Percentiles rank a stretch among this genome's conserved stretches.
phyloP scores from a whole-genome alignment of 179 eudicot genomes.

The Amaranthus tricolor region DNA sequence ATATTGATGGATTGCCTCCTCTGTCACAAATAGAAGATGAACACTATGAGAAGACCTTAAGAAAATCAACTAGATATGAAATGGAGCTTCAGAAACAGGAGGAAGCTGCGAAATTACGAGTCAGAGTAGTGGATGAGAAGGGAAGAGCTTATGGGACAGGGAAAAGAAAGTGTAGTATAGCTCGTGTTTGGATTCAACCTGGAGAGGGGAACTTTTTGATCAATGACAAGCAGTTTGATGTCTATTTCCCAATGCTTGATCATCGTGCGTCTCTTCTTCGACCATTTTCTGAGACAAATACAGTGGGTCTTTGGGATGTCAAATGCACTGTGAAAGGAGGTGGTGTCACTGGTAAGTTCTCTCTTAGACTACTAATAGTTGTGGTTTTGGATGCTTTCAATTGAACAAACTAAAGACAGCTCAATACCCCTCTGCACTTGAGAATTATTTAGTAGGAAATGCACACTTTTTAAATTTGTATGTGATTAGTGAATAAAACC shows the following conservation, averaged over 20 bases:
- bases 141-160: slow-evolving; percentile 99
- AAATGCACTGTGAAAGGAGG: slow-evolving; percentile 97
- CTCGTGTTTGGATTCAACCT: slow-evolving; percentile 94
- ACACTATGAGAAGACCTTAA: slow-evolving; percentile 59
- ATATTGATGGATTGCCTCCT: slow-evolving; percentile 81
- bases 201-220: slow-evolving; percentile 78
- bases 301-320: slow-evolving; percentile 85
- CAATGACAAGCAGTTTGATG: slow-evolving; percentile 88
- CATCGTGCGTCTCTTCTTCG: slow-evolving; percentile 96
- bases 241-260: slow-evolving; percentile 93
- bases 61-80: slow-evolving; percentile 64
- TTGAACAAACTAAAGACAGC: not conserved
- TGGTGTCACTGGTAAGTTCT: slow-evolving; percentile 70
- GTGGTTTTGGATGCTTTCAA: not conserved
- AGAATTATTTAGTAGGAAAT: not conserved
- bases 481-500: not conserved
- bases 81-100: slow-evolving; percentile 87
- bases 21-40: slow-evolving; percentile 67
- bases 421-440: not conserved
- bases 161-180: slow-evolving; percentile 87
- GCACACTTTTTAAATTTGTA: not conserved
- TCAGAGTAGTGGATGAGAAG: slow-evolving; percentile 70
- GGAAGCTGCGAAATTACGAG: slow-evolving; percentile 75
- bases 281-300: slow-evolving; percentile 84
- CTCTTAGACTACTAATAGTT: not conserved